Percentiles rank a stretch among this genome's conserved stretches.
phyloP scores from a whole-genome alignment of 257 asterid species.

The Nicotiana obtusifolia region DNA sequence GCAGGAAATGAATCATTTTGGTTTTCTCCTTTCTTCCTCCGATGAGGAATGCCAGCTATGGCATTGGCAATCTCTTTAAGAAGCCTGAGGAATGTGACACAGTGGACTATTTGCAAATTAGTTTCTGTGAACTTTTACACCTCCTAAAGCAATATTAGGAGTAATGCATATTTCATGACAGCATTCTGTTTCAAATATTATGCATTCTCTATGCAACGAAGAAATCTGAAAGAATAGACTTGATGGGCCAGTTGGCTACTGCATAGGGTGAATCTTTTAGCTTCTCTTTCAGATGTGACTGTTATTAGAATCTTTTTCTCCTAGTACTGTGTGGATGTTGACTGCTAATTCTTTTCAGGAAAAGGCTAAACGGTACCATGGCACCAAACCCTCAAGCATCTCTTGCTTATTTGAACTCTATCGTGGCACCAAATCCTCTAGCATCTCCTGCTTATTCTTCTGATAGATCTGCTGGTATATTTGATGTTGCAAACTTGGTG shows the following conservation, averaged over 20 bases:
- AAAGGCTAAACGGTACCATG: slow-evolving; percentile 41
- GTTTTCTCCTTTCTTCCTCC: not conserved
- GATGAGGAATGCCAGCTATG: not conserved
- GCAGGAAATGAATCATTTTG: not conserved
- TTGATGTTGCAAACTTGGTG: slow-evolving; percentile 58
- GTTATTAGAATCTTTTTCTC: not conserved
- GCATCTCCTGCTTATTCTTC: slow-evolving; percentile 39
- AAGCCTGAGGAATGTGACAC: not conserved
- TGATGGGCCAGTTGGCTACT: slow-evolving; percentile 6
- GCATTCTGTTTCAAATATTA: not conserved
- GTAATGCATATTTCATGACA: not conserved
- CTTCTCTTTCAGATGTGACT: not conserved
- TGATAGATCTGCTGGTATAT: slow-evolving; percentile 38
- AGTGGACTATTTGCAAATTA: not conserved
- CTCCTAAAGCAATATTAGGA: not conserved
- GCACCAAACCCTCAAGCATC: slow-evolving; percentile 40
- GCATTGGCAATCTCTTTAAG: not conserved
- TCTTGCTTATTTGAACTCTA: slow-evolving; percentile 27
- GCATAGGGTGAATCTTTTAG: not conserved
- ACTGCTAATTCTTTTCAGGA: slow-evolving; percentile 39
- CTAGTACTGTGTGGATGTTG: slow-evolving; percentile 4
- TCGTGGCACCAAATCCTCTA: slow-evolving; percentile 38
- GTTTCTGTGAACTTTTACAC: not conserved
- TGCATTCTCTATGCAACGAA: not conserved
- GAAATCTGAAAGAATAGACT: not conserved